Evolutionary conservation across 1,139 yeast genomes (phyloP).

Genomic region (Hansenula lynferdii): DNA sequence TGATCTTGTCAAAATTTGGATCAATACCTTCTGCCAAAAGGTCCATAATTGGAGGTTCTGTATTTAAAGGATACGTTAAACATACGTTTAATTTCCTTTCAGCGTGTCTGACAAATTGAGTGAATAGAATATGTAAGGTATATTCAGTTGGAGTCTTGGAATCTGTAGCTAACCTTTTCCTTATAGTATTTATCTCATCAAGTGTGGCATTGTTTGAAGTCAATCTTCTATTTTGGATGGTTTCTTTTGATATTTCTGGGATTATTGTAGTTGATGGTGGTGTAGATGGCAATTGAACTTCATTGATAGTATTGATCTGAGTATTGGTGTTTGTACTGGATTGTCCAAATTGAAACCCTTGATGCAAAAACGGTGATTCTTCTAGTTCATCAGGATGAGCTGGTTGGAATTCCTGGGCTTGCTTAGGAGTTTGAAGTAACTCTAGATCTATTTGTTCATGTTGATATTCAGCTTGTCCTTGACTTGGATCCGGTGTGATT

Average conservation of each 20-base stretch:
- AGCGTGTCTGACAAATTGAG: constrained; percentile 92
- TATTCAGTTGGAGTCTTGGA: constrained; percentile 86
- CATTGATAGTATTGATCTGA: too few relatives aligned
- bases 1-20: constrained; percentile 77
- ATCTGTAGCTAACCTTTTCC: constrained; percentile 46
- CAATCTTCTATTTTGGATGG: constrained; percentile 5
- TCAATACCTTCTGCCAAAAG: constrained; percentile 87
- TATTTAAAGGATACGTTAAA: constrained; percentile 58
- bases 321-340: background rate
- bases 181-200: constrained; percentile 17
- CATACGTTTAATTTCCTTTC: constrained; percentile 80
- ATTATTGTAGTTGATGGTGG: background rate
- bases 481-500: constrained; percentile 1
- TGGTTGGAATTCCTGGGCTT: background rate
- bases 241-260: background rate
- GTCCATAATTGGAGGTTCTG: constrained; percentile 79
- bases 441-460: background rate
- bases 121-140: constrained; percentile 87
- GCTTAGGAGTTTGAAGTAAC: too few relatives aligned
- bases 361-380: background rate
- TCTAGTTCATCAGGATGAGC: background rate
- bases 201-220: constrained; percentile 10
- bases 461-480: constrained; percentile 1
- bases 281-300: background rate
- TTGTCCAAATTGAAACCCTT: background rate